Evolutionary conservation across 257 asterid species (phyloP).

Genomic region (Nicotiana sylvestris): DNA sequence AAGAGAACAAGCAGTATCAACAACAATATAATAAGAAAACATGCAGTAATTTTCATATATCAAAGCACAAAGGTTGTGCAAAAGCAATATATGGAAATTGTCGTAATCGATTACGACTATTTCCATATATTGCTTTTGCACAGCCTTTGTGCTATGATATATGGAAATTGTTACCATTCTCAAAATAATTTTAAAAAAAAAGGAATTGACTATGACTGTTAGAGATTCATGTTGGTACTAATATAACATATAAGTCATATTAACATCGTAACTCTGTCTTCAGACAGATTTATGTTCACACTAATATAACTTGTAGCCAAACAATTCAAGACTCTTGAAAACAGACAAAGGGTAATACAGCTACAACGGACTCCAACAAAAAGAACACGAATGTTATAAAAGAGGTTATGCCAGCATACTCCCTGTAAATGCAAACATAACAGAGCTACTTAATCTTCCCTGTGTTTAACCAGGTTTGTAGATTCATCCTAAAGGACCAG

Average conservation of each 20-base stretch:
- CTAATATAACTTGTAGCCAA: neutral
- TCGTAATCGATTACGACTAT: too few species aligned
- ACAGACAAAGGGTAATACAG: neutral
- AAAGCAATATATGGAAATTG: too few species aligned
- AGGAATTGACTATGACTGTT: neutral
- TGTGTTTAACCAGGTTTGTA: neutral
- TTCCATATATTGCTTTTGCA: too few species aligned
- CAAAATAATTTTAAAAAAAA: too few species aligned
- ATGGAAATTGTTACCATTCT: too few species aligned
- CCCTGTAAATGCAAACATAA: conserved; percentile 3
- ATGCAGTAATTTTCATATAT: too few species aligned
- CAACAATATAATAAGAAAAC: too few species aligned
- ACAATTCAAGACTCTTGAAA: neutral
- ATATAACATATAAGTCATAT: neutral
- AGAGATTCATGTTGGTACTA: neutral
- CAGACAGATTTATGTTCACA: neutral
- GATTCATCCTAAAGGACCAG: neutral
- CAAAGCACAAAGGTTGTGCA: too few species aligned
- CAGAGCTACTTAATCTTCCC: neutral
- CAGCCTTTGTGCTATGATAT: too few species aligned
- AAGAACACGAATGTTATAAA: neutral
- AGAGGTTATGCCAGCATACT: neutral
- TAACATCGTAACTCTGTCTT: neutral
- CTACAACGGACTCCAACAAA: neutral
- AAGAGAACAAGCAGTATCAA: too few species aligned